Base-by-base conservation (phyloP, 2,329 filamentous ascomycete genomes). In the Aspergillus floridensis region DNA sequence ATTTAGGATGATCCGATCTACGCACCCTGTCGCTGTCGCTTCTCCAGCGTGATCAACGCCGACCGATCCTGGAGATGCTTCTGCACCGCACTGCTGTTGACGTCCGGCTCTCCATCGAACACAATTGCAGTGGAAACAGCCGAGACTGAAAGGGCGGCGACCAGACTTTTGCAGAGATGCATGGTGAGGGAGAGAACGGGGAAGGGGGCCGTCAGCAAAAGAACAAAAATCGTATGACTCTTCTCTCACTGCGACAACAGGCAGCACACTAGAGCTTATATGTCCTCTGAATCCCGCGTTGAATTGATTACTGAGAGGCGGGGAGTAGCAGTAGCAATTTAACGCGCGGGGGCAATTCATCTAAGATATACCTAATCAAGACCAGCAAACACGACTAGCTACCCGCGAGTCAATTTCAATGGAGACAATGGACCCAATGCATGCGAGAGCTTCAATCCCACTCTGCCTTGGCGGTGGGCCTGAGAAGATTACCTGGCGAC, bases 1-100 rank as follows among this genome's bases (percentile, higher is more conserved):
- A 2, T 3, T 0, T 10, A 16, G 3, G 1, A 19, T 5, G 24
- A 44, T 16, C 68, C 63, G 19, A 16, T 12, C n/a, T 10, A 79
- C 82, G 57, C 74, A 89, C 91, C 92, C 71, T 91, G 91, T 58
- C 92, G 86, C 68, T 90, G 84, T 67, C 86, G 88, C 76, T 91
- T 88, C 74, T 97, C 93, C 70, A 95, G 84, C 14, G 82, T 81
- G 59, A 96, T 88, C 58, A 97, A 82, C 22, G 84, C 86, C 66
- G 88, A 83, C 53, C 92, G 85, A 29, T 90, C 89, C 32, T 84
- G 76, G 38, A 95, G 78, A 70, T 95, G 96, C 72, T 92, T 86
- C 67, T 89, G 85, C 29, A 66, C 59, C 0, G 59, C 58, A 51
- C 47, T 54, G 11, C 47, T 49, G 52, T 64, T 59, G 38, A 54